Base-by-base conservation (phyloP, 768 basidiomycete species). In the Baorangia bicolor region DNA sequence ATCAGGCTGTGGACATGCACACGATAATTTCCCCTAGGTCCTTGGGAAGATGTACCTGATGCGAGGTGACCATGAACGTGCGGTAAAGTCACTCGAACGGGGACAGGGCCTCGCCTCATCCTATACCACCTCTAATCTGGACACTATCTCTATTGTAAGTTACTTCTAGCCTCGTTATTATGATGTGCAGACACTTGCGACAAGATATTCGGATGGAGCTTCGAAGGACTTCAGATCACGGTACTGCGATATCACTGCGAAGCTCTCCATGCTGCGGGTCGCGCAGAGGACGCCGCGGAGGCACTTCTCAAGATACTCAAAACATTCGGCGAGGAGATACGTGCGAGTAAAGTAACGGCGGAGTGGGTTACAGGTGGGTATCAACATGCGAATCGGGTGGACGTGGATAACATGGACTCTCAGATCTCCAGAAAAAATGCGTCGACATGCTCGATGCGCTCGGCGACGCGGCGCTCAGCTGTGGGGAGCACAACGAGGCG, bases 201-300 rank as follows among this genome's bases (percentile, higher is more conserved):
- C 2, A 33, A 57, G 57, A 47, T 61, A 51, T 61, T 51, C 8
- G 49, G 39, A 34, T 55, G 59, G 56, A 27, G 2, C 8, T 60
- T 60, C 9, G 52, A 58, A 1, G 38, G n/a, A 10, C 45, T 57
- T 41, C 31, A 1, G 0, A 25, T 57, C 10, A 53, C 18, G 2
- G 47, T 5, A 3, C n/a, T 39, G 6, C 43, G 13, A 4, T 2
- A 2, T 27, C 16, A 31, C 14, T 55, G 54, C 12, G 41, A 55
- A 25, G 18, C 18, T 14, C 35, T 50, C 20, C 10, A 11, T 38
- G 28, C 27, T 0, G 1, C 46, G 5, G 51, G 51, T 31, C 41
- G 30, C 13, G 39, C 12, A 9, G 7, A 41, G 23, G 46, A 42
- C 5, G 49, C 42, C 21, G 20, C 20, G 1, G 20, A 31, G 21